Base-by-base conservation (phyloP, 495 filamentous ascomycete species). In the Terfezia claveryi region DNA sequence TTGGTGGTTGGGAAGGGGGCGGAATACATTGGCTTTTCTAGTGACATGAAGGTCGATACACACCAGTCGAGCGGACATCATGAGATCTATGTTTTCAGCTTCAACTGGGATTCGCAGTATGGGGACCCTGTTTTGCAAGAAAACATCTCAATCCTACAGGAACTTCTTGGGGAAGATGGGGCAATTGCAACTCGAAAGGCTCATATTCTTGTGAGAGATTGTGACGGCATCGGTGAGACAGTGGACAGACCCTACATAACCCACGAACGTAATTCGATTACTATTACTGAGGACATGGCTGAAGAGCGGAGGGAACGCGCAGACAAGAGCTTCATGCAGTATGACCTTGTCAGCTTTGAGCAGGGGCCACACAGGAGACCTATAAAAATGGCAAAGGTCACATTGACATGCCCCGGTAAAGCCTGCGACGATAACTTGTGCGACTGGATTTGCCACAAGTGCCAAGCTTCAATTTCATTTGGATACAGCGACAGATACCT, bases 381-480 rank as follows among this genome's bases (percentile, higher is more conserved):
- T 1, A 37, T 66, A 16, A 51, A 56, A 41, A 49, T 66, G 12
- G 38, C 60, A 1, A 52, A 62, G 41, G 63, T 69, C 38, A 66
- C 60, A 50, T 58, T 68, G 16, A 44, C 62, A 14, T 70, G 68
- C 49, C 68, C 68, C 16, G 59, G 57, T 12, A 10, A 37, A 0
- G 10, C 54, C 9, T 71, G 68, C 59, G 0, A 2, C 27, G 27
- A 32, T 32, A 52, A 56, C 20, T 20, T 23, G 14, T 41, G 16
- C 10, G 36, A 53, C 0, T 71, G 70, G 70, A 54, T 68, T 3
- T 72, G 70, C 38, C 50, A 52, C 0, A 14, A 41, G 12, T 72
- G 70, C 52, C 14, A 55, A 3, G 56, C 36, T 1, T 55, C 56
- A 0, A 49, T 71, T 14, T 65, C 69, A 44, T 71, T 61, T 55